Evolutionary conservation across 2,329 filamentous ascomycete species (phyloP).

Genomic region (Triangularia verruculosa): DNA sequence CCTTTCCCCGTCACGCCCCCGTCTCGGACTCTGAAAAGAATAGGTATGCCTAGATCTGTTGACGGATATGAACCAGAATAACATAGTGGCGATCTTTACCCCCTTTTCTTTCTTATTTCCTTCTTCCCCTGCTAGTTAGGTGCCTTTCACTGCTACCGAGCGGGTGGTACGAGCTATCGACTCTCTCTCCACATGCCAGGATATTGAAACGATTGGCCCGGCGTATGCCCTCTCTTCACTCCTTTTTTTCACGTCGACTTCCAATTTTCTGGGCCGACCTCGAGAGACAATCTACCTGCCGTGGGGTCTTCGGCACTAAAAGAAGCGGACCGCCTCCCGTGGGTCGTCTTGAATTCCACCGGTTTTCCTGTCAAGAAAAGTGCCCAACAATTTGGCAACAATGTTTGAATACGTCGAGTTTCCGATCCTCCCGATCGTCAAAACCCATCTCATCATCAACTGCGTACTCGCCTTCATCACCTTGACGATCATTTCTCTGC

Average conservation of each 20-base stretch:
- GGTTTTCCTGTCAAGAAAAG: background rate
- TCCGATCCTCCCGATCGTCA: slow-evolving; percentile 25
- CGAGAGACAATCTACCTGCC: background rate
- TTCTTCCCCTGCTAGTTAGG: background rate
- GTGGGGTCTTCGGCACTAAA: background rate
- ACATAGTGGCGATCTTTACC: background rate
- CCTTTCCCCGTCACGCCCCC: no score
- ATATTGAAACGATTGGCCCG: background rate
- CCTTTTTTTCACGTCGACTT: background rate
- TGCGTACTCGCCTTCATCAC: slow-evolving; percentile 26
- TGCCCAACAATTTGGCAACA: background rate
- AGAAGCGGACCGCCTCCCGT: background rate
- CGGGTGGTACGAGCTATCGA: background rate
- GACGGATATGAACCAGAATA: background rate
- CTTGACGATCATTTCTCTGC: slow-evolving; percentile 27
- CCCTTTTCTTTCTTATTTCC: background rate
- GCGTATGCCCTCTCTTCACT: background rate
- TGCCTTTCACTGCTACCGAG: background rate
- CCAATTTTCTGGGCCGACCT: background rate
- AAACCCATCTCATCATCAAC: slow-evolving; percentile 31
- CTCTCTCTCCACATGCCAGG: background rate
- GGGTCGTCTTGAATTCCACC: no score
- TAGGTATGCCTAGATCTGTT: background rate
- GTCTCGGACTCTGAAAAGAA: background rate
- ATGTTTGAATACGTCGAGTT: slow-evolving; percentile 20